These are phyloP conservation scores for Pseudogymnoascus sp. DNA, from an alignment of 2,329 filamentous ascomycete genomes.

Conservation along the genomic window DNA sequence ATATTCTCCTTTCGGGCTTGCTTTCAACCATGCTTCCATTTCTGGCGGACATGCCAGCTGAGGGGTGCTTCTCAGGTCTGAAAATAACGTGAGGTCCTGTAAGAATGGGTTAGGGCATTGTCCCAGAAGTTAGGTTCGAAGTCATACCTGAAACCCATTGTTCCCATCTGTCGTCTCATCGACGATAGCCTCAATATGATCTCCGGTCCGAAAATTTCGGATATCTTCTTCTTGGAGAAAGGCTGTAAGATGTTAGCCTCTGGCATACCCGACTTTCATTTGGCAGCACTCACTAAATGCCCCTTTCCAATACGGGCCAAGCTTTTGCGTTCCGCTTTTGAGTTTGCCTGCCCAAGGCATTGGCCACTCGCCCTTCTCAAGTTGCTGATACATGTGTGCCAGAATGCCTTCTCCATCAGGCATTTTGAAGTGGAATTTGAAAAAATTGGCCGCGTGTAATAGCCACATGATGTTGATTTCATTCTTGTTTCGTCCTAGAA, in stretches of 20 bases:
- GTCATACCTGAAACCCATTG: constrained; percentile 20
- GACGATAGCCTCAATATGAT: not conserved
- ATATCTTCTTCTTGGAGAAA: not conserved
- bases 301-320: constrained; percentile 41
- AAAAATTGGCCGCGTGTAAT: constrained; percentile 43
- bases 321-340: constrained; percentile 24
- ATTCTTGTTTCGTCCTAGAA: constrained; percentile 28
- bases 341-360: constrained; percentile 34
- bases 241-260: constrained; percentile 16
- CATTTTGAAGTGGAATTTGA: constrained; percentile 39
- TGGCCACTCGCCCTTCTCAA: constrained; percentile 32
- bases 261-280: not conserved
- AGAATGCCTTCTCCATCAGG: constrained; percentile 30
- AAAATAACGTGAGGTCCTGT: constrained; percentile 9
- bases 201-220: not conserved
- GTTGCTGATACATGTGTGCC: constrained; percentile 27
- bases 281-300: constrained; percentile 32
- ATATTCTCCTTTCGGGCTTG: not conserved
- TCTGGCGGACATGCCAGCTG: not conserved
- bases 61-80: not conserved
- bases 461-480: constrained; percentile 38
- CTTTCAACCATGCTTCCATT: constrained; percentile 7
- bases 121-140: not conserved
- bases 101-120: not conserved
- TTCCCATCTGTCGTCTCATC: constrained; percentile 15